Percentiles rank a stretch among this genome's conserved stretches.
Conservation (phyloP, 129 eudicot species). For the Saussurea involucrata region DNA sequence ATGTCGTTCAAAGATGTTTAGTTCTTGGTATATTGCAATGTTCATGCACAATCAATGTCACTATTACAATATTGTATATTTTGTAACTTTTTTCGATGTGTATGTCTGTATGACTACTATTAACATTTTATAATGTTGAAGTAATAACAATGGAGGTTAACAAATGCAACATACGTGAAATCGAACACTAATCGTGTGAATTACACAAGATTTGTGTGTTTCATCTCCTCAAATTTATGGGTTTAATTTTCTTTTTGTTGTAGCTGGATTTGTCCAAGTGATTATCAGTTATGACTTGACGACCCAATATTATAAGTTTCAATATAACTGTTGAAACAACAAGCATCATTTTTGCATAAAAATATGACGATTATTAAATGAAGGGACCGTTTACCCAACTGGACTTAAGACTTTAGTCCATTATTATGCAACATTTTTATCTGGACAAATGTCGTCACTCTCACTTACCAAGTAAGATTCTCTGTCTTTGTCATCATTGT, state of each 20-base stretch:
- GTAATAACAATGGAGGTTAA: slow-evolving; percentile 15
- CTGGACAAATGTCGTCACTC: no score
- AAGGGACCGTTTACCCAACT: no score
- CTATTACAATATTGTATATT: not conserved
- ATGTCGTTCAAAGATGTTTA: not conserved
- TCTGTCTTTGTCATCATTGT: no score
- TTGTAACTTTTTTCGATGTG: not conserved
- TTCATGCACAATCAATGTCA: slow-evolving; percentile 1
- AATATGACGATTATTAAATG: not conserved
- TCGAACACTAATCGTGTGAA: not conserved
- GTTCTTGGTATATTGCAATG: not conserved
- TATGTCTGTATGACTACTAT: not conserved
- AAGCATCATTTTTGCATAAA: not conserved
- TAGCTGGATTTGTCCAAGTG: not conserved
- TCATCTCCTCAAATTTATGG: not conserved
- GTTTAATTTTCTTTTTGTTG: not conserved
- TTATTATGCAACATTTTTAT: no score
- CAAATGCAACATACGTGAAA: slow-evolving; percentile 19
- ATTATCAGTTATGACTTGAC: not conserved
- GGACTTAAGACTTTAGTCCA: no score
- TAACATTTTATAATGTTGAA: not conserved
- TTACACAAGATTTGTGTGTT: slow-evolving; percentile 9
- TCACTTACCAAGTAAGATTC: no score
- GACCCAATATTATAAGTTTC: not conserved
- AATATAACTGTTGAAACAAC: not conserved